A percentile compares a stretch with the other conserved stretches of the same genome.
Evolutionary conservation across 2,329 filamentous ascomycete species (phyloP).

Genomic region (Nothophaeocryptopus gaeumannii): DNA sequence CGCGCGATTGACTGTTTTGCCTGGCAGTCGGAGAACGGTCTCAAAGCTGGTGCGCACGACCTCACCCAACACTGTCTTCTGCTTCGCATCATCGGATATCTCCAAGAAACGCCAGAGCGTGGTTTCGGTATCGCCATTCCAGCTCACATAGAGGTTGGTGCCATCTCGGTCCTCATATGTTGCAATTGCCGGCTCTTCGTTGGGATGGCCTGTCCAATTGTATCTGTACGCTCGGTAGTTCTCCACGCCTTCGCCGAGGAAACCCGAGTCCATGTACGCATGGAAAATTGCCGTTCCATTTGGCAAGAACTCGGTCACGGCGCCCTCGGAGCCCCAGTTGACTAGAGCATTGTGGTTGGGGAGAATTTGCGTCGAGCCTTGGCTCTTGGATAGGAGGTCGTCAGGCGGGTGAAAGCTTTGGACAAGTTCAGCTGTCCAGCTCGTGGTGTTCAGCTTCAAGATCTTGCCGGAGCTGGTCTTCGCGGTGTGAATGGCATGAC

Average conservation of each 20-base stretch:
- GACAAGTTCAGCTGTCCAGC: slow-evolving; percentile 13
- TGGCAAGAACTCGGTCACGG: slow-evolving; percentile 32
- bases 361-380: slow-evolving; percentile 35
- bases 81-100: not conserved
- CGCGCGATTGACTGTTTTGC: too few species aligned
- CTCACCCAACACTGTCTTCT: slow-evolving; percentile 8
- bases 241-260: slow-evolving; percentile 2
- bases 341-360: slow-evolving; percentile 50
- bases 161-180: slow-evolving; percentile 21
- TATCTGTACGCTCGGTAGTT: slow-evolving; percentile 53
- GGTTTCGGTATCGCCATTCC: slow-evolving; percentile 46
- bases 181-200: slow-evolving; percentile 36
- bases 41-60: slow-evolving; percentile 13
- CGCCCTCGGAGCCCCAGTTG: slow-evolving; percentile 48
- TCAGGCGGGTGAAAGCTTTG: slow-evolving; percentile 13
- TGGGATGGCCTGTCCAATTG: slow-evolving; percentile 42
- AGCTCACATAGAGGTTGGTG: slow-evolving; percentile 47
- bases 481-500: slow-evolving; percentile 12
- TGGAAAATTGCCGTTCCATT: slow-evolving; percentile 3
- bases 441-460: slow-evolving; percentile 4
- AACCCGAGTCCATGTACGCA: slow-evolving; percentile 1
- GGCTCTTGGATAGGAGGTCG: slow-evolving; percentile 45
- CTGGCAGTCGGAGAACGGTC: not conserved
- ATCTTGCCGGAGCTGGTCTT: slow-evolving; percentile 10
- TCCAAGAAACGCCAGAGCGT: slow-evolving; percentile 46